Conservation (phyloP, 345 rosid genomes). For the Eutrema japonicum region DNA sequence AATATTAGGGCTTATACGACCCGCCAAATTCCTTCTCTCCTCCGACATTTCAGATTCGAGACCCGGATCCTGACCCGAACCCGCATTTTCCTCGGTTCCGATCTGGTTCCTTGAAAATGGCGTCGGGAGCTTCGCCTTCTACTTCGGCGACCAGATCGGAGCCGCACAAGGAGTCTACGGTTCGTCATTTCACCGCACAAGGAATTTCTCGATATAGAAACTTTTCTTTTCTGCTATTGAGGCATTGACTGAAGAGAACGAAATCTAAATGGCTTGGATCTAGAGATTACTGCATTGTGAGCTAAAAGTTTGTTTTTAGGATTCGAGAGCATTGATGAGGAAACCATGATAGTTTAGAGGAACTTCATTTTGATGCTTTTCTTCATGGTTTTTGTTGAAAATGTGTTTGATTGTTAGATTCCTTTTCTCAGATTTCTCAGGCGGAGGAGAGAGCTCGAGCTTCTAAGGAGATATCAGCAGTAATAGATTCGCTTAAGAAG, state of each 20-base stretch:
- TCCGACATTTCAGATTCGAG: conserved; percentile 45
- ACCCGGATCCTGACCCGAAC: conserved; percentile 53
- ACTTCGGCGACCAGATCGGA: conserved; percentile 72
- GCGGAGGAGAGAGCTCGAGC: conserved; percentile 40
- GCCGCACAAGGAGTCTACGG: conserved; percentile 49
- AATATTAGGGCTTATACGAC: conserved; percentile 65
- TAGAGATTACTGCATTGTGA: conserved; percentile 37
- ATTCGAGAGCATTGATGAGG: neutral
- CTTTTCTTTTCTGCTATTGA: neutral
- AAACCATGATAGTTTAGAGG: neutral
- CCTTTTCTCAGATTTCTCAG: neutral
- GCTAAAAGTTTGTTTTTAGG: conserved; percentile 13
- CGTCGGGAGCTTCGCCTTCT: conserved; percentile 62
- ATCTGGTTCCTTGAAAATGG: conserved; percentile 54
- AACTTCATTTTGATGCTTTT: conserved; percentile 15
- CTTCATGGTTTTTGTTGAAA: neutral
- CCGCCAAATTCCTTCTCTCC: conserved; percentile 51
- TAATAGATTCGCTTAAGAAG: conserved; percentile 69
- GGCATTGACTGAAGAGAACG: conserved; percentile 10
- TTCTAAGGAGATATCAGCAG: conserved; percentile 54
- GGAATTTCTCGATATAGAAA: conserved; percentile 7
- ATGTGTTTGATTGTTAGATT: neutral
- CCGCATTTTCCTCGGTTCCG: conserved; percentile 44
- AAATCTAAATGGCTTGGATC: conserved; percentile 3
- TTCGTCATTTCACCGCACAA: conserved; percentile 36